Conservation (phyloP, 2,329 filamentous ascomycete genomes). For the Acrocalymma vagum region DNA sequence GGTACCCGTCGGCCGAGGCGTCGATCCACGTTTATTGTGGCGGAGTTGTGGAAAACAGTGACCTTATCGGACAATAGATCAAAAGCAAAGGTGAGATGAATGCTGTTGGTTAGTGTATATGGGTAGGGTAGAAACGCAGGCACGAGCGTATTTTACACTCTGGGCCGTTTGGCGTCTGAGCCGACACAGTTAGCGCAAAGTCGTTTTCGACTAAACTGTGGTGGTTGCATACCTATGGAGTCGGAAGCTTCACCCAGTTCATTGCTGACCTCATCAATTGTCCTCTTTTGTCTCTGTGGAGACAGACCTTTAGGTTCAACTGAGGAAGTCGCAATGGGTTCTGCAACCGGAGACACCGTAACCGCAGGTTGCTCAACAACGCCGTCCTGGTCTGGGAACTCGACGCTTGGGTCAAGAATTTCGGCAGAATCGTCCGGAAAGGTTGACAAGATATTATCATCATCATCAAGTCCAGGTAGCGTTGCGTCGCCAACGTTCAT, state of each 20-base stretch:
- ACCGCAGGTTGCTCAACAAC: constrained; percentile 29
- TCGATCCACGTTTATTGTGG: too few species aligned
- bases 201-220: constrained; percentile 3
- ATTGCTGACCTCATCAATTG: constrained; percentile 41
- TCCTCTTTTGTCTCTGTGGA: constrained; percentile 42
- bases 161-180: constrained; percentile 41
- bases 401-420: too few species aligned
- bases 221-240: constrained; percentile 32
- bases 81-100: too few species aligned
- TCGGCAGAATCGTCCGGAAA: constrained; percentile 1
- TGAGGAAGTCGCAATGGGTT: constrained; percentile 33
- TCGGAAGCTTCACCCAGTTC: constrained; percentile 34
- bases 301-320: constrained; percentile 29
- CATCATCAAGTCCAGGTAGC: too few species aligned
- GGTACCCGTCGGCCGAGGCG: too few species aligned
- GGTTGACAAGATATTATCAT: too few species aligned
- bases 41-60: too few species aligned
- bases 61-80: too few species aligned
- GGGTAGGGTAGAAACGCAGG: constrained; percentile 21
- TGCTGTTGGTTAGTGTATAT: constrained; percentile 30
- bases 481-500: constrained; percentile 27
- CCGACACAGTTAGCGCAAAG: constrained; percentile 16
- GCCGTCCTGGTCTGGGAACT: constrained; percentile 39
- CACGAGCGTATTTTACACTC: constrained; percentile 35
- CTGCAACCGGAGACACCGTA: constrained; percentile 36